A percentile compares a stretch with the other conserved stretches of the same genome.
Conservation (phyloP, 164 flowering plant species). For the Cinnamomum chago region DNA sequence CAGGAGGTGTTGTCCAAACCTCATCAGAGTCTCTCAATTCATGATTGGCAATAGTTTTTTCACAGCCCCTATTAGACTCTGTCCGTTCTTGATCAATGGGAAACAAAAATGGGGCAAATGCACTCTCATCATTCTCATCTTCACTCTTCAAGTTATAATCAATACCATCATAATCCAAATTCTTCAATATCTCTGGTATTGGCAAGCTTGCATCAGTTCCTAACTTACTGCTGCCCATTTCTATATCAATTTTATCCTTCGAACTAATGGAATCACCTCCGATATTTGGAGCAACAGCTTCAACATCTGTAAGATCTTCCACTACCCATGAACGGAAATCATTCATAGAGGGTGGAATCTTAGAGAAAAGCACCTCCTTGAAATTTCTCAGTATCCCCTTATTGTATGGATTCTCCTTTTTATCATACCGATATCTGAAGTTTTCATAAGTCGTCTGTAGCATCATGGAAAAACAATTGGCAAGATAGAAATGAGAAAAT, state of each 20-base stretch:
- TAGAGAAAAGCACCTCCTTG: conserved; percentile 44
- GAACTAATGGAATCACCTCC: conserved; percentile 26
- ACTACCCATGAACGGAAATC: conserved; percentile 50
- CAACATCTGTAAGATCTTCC: conserved; percentile 30
- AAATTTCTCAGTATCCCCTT: conserved; percentile 53
- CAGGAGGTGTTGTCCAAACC: neutral
- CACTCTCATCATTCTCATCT: conserved; percentile 31
- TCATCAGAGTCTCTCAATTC: neutral
- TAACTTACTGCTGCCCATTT: conserved; percentile 47
- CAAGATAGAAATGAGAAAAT: neutral
- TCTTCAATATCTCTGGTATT: conserved; percentile 59
- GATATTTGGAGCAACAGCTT: conserved; percentile 21
- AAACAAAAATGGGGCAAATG: conserved; percentile 30
- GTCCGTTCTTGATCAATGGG: conserved; percentile 19
- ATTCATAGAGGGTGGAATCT: conserved; percentile 56
- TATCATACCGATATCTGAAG: conserved; percentile 87
- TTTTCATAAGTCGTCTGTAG: conserved; percentile 93
- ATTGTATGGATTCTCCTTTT: conserved; percentile 72
- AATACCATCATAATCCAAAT: conserved; percentile 51
- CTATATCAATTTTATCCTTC: conserved; percentile 65
- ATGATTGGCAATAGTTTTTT: conserved; percentile 7
- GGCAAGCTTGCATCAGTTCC: conserved; percentile 26
- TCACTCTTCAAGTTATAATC: conserved; percentile 46
- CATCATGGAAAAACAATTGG: neutral
- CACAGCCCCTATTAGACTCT: conserved; percentile 12